Evolutionary conservation across 164 flowering plant genomes (phyloP), one percentile per base, ranked within the genome.

Genomic region (Brasenia schreberi): DNA sequence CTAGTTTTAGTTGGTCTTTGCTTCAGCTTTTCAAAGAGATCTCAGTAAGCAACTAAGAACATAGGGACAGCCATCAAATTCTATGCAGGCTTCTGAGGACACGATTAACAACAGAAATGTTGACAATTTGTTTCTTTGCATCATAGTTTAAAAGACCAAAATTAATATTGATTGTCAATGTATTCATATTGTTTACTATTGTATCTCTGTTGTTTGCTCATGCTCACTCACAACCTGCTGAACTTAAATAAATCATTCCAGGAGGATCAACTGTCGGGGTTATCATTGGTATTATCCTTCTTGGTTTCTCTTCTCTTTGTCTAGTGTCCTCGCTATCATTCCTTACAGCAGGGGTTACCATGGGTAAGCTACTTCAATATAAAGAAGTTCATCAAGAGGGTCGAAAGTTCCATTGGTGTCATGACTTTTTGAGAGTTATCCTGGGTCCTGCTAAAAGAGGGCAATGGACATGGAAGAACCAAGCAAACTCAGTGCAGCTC

Each of bases 361-460:
- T 85, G 18, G 96, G 95, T 44, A 90, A 84, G 82, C 80, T 89
- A 67, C 90, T 94, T 65, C 96, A 87, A 64, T 94, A 94, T 77
- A 94, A 90, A 76, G 98, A 94, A 78, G 84, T 94, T 43, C 98
- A 94, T 71, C 89, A 81, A 80, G 96, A 76, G 75, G 75, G 90
- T 43, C 78, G 69, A 72, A 70, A 65, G 59, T 82, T 78, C 66
- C 91, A 85, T 66, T 90, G 98, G 96, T 90, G 86, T 74, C 95
- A 84, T 72, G 96, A 85, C 0, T 65, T 90, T 18, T 66, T 87
- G 53, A 80, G 95, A 44, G 95, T 78, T 33, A 86, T 96, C 5
- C 68, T 94, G 19, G 98, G 98, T 66, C 98, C 97, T 16, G 96
- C 96, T 42, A 94, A 90, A 73, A 78, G 87, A 79, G 97, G 96